Evolutionary conservation across 2,329 filamentous ascomycete genomes (phyloP).

Genomic region (Fusarium protoensiforme): DNA sequence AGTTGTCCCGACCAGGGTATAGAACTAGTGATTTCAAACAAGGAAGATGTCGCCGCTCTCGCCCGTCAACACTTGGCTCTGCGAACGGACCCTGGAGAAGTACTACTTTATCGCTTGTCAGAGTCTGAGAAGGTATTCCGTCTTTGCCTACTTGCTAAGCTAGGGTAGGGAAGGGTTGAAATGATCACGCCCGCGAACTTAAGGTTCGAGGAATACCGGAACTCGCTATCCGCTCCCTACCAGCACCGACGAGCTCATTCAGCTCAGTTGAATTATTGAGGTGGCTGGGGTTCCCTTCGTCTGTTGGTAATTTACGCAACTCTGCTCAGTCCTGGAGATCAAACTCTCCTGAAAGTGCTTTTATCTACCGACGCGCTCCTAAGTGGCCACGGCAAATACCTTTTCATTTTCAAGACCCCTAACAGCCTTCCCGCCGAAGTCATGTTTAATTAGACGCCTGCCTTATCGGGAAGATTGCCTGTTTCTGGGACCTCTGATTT

Average conservation of each 20-base stretch:
- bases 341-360: not conserved
- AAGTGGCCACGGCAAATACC: not conserved
- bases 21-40: not conserved
- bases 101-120: not conserved
- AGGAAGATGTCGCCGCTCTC: not conserved
- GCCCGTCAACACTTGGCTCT: not conserved
- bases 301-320: not conserved
- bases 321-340: accelerated
- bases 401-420: not conserved
- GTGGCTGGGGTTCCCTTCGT: not conserved
- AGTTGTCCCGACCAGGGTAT: not conserved
- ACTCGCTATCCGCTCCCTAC: not conserved
- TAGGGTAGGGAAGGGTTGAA: not conserved
- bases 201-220: not conserved
- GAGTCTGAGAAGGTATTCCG: not conserved
- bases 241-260: not conserved
- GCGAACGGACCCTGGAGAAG: not conserved
- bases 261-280: not conserved
- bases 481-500: too few relatives aligned
- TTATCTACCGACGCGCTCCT: not conserved
- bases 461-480: not conserved
- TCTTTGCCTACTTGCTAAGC: not conserved
- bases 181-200: not conserved
- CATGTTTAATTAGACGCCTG: not conserved
- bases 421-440: not conserved